Percentiles rank a stretch among this genome's conserved stretches.
These are phyloP conservation scores for Buxus sempervirens DNA, from an alignment of 164 flowering plant species.

Conservation along the genomic window DNA sequence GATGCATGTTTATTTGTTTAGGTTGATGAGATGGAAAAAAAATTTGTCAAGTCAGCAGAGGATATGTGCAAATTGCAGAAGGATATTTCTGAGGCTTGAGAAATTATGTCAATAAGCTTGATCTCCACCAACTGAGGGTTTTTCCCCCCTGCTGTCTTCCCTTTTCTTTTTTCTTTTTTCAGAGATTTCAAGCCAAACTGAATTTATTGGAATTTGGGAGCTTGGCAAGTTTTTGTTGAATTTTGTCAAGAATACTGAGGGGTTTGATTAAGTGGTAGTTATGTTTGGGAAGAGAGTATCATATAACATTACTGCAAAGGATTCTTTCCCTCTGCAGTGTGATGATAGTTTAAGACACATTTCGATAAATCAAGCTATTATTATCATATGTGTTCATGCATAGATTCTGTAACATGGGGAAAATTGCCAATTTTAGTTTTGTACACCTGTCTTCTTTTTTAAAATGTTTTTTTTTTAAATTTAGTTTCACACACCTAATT, in stretches of 20 bases:
- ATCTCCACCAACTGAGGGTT: not conserved
- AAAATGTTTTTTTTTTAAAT: too few relatives aligned
- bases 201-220: not conserved
- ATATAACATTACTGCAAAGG: too few relatives aligned
- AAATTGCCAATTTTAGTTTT: too few relatives aligned
- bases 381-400: too few relatives aligned
- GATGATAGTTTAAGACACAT: too few relatives aligned
- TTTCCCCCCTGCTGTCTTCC: not conserved
- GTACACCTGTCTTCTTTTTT: too few relatives aligned
- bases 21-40: conserved; percentile 89
- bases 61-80: conserved; percentile 94
- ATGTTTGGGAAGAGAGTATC: not conserved
- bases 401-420: too few relatives aligned
- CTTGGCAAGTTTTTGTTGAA: not conserved
- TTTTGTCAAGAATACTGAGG: not conserved
- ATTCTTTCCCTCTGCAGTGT: not conserved
- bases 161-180: not conserved
- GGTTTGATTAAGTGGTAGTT: not conserved
- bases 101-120: not conserved
- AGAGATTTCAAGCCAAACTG: not conserved
- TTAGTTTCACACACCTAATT: too few relatives aligned
- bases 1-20: conserved; percentile 21
- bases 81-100: conserved; percentile 56
- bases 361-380: too few relatives aligned
- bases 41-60: conserved; percentile 77